Base-by-base conservation (phyloP, 2,329 filamentous ascomycete species). In the Rhytidhysteron rufulum region DNA sequence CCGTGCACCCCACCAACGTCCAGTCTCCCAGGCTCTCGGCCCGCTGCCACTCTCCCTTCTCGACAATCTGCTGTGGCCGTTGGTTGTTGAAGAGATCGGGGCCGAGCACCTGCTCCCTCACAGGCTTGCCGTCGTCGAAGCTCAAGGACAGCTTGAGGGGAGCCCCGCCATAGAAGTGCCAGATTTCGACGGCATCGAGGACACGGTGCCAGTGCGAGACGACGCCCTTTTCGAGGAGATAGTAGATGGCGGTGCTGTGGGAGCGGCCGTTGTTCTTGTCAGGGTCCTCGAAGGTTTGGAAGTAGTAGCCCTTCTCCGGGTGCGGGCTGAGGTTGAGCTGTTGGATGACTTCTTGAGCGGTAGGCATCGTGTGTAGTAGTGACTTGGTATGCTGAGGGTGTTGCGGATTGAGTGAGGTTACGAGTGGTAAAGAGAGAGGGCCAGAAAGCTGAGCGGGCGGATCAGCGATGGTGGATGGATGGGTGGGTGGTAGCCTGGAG, bases 91-190 rank as follows among this genome's bases (percentile, higher is more conserved):
- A 69, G n/a, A 76, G 40, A 33, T 74, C 65, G 4, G 62, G 57
- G 1, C 73, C 74, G 10, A 77, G 60, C 19, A 66, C 49, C 7
- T 45, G 48, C 15, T 50, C 18, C 10, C 53, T 25, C 39, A 47
- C 43, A 20, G 45, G 39, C 30, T 51, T 55, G 3, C 72, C 72
- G 39, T 77, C 63, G 37, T 77, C 55, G 16, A 42, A 52, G 2
- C 72, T 72, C 1, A 76, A 56, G 2, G 65, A 71, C 8, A 77
- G 54, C 9, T 54, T 63, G 35, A 78, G 51, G 1, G 74, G 74
- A 5, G 74, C 72, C 4, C 75, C 75, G 7, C 71, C 74, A 37
- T 77, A 77, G 58, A 73, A 68, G 49, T 78, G 75, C 75, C 75
- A 78, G 7, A 74, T 55, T 50, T 78, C 72, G 27, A 58, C 69